A percentile compares a stretch with the other conserved stretches of the same genome.
Evolutionary conservation across 164 flowering plant genomes (phyloP).

Genomic region (Chimonanthus praecox): DNA sequence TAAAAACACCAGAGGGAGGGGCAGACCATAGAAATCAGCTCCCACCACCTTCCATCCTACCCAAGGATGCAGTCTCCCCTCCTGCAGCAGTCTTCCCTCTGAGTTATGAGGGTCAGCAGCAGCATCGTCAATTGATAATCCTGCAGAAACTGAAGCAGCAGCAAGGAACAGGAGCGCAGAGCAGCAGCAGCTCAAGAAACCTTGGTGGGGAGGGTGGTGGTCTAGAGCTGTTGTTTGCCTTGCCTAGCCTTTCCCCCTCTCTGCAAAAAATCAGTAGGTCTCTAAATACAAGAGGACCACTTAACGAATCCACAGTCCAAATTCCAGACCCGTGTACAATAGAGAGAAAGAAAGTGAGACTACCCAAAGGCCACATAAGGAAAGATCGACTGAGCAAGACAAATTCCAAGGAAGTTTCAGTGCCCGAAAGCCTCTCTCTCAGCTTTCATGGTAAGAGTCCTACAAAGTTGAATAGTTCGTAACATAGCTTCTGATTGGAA

Average conservation of each 20-base stretch:
- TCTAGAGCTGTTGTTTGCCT: background rate
- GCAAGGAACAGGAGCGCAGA: background rate
- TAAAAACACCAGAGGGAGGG: background rate
- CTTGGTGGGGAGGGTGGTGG: background rate
- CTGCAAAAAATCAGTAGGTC: background rate
- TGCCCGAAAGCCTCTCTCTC: background rate
- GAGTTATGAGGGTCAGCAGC: slow-evolving; percentile 1
- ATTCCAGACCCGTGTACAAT: background rate
- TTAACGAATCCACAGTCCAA: background rate
- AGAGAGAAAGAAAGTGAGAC: background rate
- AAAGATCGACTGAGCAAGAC: background rate
- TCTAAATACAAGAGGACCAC: background rate
- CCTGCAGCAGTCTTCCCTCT: background rate
- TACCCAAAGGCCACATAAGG: background rate
- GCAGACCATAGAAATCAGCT: background rate
- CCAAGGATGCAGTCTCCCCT: background rate
- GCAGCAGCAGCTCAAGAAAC: background rate
- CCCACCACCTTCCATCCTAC: background rate
- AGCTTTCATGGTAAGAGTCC: slow-evolving; percentile 7
- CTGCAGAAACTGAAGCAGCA: background rate
- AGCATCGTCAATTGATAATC: background rate
- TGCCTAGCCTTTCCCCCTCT: slow-evolving; percentile 2
- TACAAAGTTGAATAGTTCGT: background rate
- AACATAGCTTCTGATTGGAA: background rate
- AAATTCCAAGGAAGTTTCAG: background rate